A percentile compares a stretch with the other conserved stretches of the same genome.
Evolutionary conservation across 306 rosid genomes (phyloP).

Genomic region (Amphicarpaea edgeworthii): DNA sequence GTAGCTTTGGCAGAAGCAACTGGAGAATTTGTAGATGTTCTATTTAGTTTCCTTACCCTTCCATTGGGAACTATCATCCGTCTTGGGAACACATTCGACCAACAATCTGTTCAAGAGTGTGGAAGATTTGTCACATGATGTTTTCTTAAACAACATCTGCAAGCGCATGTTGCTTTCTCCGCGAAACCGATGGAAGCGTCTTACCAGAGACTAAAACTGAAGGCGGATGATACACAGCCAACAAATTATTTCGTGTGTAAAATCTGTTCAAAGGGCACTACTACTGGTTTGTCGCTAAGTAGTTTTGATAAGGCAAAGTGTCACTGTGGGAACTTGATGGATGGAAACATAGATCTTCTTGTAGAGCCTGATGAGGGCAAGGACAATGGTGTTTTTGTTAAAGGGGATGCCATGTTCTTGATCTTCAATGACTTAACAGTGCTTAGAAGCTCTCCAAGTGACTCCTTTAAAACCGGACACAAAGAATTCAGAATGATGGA

Average conservation of each 20-base stretch:
- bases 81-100: neutral
- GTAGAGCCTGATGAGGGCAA: neutral
- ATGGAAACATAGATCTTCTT: neutral
- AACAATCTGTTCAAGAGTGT: neutral
- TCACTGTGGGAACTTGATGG: neutral
- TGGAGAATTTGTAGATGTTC: neutral
- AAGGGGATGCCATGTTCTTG: neutral
- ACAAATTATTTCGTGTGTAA: neutral
- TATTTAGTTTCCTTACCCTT: neutral
- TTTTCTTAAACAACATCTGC: neutral
- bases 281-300: neutral
- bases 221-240: neutral
- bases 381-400: neutral
- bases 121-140: neutral
- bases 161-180: neutral
- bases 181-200: neutral
- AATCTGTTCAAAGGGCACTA: neutral
- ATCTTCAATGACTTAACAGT: neutral
- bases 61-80: neutral
- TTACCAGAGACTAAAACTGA: neutral
- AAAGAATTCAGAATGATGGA: too few relatives aligned
- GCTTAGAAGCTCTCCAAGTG: neutral
- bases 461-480: neutral
- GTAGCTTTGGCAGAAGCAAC: neutral
- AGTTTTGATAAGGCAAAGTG: neutral